These are phyloP conservation scores for Suhomyces emberorum DNA, from an alignment of 805 yeast genomes.

Conservation along the genomic window DNA sequence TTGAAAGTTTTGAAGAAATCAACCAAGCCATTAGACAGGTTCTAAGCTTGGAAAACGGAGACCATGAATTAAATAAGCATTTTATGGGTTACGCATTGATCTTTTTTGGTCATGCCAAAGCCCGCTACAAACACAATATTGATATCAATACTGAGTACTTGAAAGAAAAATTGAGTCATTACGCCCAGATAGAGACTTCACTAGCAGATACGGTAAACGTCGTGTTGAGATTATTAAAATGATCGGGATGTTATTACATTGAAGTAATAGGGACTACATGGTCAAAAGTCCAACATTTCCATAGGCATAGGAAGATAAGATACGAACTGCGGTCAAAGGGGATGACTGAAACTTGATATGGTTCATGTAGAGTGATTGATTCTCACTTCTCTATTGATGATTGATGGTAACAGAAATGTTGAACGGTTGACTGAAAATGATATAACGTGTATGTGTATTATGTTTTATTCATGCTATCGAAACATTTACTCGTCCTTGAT, in stretches of 20 bases:
- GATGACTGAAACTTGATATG: no score
- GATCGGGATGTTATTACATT: no score
- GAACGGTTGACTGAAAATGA: neutral
- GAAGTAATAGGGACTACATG: no score
- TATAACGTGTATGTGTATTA: neutral
- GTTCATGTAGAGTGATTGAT: no score
- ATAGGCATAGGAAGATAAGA: no score
- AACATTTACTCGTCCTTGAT: constrained; percentile 44
- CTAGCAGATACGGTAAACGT: neutral
- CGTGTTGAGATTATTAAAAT: no score
- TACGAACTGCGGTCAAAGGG: no score
- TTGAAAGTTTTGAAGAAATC: neutral
- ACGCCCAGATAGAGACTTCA: neutral
- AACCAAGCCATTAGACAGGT: neutral
- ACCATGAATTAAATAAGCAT: neutral
- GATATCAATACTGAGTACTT: neutral
- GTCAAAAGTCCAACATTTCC: no score
- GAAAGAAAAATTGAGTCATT: neutral
- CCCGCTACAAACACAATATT: neutral
- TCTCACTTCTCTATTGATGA: no score
- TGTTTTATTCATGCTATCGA: neutral
- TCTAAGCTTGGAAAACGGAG: neutral
- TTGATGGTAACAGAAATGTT: neutral
- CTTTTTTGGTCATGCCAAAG: neutral
- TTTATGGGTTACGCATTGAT: neutral